Evolutionary conservation across 495 filamentous ascomycete genomes (phyloP).

Genomic region (Mytilinidion resinicola): DNA sequence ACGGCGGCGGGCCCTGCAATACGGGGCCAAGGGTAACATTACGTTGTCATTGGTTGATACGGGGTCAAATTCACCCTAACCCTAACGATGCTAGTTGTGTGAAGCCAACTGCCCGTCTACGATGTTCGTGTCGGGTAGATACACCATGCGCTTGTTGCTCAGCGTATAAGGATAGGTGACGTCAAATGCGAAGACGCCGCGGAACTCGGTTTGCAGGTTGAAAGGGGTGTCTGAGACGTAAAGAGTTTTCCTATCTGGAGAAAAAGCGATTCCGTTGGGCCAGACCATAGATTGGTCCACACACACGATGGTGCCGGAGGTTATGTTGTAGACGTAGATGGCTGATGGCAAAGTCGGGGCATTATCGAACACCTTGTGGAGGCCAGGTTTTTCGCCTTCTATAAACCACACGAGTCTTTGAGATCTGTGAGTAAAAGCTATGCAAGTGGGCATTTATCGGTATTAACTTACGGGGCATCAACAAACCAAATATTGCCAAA

Average conservation of each 20-base stretch:
- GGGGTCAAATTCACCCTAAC: no score
- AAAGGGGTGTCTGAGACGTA: slow-evolving; percentile 41
- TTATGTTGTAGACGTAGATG: slow-evolving; percentile 42
- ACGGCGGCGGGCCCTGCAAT: no score
- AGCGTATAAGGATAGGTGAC: no score
- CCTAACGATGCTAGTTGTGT: no score
- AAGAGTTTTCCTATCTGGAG: slow-evolving; percentile 36
- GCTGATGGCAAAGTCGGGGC: slow-evolving; percentile 42
- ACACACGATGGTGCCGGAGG: slow-evolving; percentile 30
- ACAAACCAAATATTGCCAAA: slow-evolving; percentile 51
- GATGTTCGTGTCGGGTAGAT: no score
- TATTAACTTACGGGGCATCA: slow-evolving; percentile 43
- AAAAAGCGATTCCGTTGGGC: slow-evolving; percentile 41
- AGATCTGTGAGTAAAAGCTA: no score
- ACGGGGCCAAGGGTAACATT: no score
- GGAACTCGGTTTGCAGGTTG: slow-evolving; percentile 3
- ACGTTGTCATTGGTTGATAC: no score
- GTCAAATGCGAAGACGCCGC: neutral
- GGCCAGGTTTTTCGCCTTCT: no score
- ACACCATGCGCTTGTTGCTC: no score
- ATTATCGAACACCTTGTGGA: slow-evolving; percentile 38
- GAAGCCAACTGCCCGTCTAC: slow-evolving; percentile 14
- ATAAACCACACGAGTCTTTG: no score
- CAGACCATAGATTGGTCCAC: slow-evolving; percentile 27
- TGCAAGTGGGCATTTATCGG: neutral